Percentiles rank a stretch among this genome's conserved stretches.
phyloP scores from a whole-genome alignment of 768 basidiomycete genomes.

The Boletus subcaerulescens region DNA sequence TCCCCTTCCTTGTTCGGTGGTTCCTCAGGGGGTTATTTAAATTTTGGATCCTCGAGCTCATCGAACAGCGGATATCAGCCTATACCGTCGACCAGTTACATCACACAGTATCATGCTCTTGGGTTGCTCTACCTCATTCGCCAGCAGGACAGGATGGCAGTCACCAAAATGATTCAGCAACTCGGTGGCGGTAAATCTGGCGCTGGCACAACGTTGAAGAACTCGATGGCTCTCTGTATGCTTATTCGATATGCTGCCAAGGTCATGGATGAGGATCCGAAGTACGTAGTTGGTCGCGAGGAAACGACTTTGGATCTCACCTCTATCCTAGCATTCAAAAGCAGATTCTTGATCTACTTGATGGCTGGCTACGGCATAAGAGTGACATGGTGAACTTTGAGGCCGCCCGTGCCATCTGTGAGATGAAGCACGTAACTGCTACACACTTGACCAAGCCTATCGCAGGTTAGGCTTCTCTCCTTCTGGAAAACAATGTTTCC shows the following conservation, averaged over 20 bases:
- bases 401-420: conserved; percentile 95
- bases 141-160: conserved; percentile 97
- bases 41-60: conserved; percentile 58
- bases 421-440: conserved; percentile 82
- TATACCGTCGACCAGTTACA: conserved; percentile 84
- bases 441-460: conserved; percentile 84
- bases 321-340: conserved; percentile 65
- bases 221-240: conserved; percentile 98
- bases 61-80: conserved; percentile 67
- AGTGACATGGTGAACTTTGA: conserved; percentile 99
- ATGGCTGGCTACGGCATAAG: conserved; percentile 95
- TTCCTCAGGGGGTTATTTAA: conserved; percentile 61
- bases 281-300: conserved; percentile 53
- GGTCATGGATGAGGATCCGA: conserved; percentile 97
- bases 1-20: conserved; percentile 64
- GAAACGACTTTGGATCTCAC: neutral
- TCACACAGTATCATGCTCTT: conserved; percentile 95
- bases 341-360: conserved; percentile 90
- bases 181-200: conserved; percentile 87
- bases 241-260: conserved; percentile 97
- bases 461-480: conserved; percentile 55
- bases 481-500: neutral
- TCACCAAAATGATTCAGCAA: conserved; percentile 99
- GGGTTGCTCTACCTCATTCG: conserved; percentile 92
- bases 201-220: conserved; percentile 81